A percentile compares a stretch with the other conserved stretches of the same genome.
Conservation (phyloP, 495 filamentous ascomycete genomes). For the Chlorociboria aeruginascens region DNA sequence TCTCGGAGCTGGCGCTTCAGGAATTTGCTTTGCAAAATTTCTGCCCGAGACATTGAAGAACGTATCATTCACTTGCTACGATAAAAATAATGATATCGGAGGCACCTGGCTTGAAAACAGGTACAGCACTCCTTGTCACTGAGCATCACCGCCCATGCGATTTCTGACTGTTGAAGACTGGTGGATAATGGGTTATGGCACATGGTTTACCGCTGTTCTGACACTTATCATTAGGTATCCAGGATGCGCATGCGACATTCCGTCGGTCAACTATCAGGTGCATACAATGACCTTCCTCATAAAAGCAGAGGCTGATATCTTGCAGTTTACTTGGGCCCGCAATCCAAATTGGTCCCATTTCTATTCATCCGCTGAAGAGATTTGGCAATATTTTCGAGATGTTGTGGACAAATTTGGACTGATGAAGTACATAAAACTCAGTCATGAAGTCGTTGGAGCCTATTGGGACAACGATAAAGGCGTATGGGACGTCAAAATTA, state of each 20-base stretch:
- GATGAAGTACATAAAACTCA: conserved; percentile 30
- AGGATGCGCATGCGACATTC: conserved; percentile 29
- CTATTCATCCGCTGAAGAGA: conserved; percentile 41
- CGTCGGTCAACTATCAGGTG: conserved; percentile 26
- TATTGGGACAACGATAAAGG: conserved; percentile 32
- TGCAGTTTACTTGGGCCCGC: conserved; percentile 37
- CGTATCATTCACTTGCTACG: conserved; percentile 33
- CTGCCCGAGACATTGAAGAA: conserved; percentile 15
- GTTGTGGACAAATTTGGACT: conserved; percentile 38
- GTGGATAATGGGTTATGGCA: too few relatives aligned
- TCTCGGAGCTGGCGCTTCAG: conserved; percentile 27
- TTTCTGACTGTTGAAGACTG: too few relatives aligned
- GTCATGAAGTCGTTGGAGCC: conserved; percentile 32
- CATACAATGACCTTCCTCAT: conserved; percentile 47
- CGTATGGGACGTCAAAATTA: conserved; percentile 34
- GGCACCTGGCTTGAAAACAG: conserved; percentile 50
- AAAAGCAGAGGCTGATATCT: conserved; percentile 45
- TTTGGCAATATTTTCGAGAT: conserved; percentile 41
- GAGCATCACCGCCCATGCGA: conserved; percentile 5
- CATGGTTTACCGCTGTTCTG: too few relatives aligned
- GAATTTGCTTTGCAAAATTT: conserved; percentile 25
- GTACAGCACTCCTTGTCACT: conserved; percentile 24
- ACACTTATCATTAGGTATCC: conserved; percentile 21
- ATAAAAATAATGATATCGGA: conserved; percentile 61
- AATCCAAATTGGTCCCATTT: conserved; percentile 44